phyloP scores from a whole-genome alignment of 2,329 filamentous ascomycete genomes.

The Pyrenophora graminea region DNA sequence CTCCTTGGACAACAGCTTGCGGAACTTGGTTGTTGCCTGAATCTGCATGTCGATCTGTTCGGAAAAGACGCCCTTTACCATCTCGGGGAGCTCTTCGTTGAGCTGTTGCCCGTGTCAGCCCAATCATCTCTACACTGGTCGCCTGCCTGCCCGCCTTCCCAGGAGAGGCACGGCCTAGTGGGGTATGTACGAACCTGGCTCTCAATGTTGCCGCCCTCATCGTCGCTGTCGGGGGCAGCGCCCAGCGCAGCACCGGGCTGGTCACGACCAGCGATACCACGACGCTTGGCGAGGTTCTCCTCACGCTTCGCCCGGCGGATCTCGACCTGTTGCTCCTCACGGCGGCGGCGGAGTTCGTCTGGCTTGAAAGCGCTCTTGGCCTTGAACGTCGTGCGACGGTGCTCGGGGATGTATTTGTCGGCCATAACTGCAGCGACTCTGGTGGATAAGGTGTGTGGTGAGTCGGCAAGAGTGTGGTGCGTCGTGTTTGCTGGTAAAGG shows the following conservation, averaged over 20 bases:
- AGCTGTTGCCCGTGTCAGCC: constrained; percentile 61
- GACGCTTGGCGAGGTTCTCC: constrained; percentile 97
- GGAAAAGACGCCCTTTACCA: constrained; percentile 97
- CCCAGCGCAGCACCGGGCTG: constrained; percentile 80
- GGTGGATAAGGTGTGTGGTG: constrained; percentile 21
- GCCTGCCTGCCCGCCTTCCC: too few relatives aligned
- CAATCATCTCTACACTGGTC: too few relatives aligned
- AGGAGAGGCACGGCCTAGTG: constrained; percentile 16
- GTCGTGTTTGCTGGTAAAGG: constrained; percentile 40
- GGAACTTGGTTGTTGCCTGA: constrained; percentile 95
- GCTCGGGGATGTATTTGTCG: constrained; percentile 98
- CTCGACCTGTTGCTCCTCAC: constrained; percentile 98
- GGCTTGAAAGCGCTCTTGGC: constrained; percentile 99
- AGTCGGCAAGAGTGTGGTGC: constrained; percentile 23
- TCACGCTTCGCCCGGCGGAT: constrained; percentile 98
- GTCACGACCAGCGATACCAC: constrained; percentile 81
- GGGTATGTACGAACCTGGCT: constrained; percentile 74
- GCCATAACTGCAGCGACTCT: constrained; percentile 69
- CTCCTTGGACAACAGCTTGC: constrained; percentile 97
- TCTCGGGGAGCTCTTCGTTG: constrained; percentile 96
- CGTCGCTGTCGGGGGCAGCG: constrained; percentile 92
- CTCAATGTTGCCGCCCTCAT: constrained; percentile 93
- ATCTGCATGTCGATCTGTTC: constrained; percentile 98
- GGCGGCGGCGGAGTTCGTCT: constrained; percentile 95
- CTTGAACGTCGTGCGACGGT: constrained; percentile 99